These are phyloP conservation scores for Agastache rugosa DNA, from an alignment of 257 asterid genomes.

Conservation along the genomic window DNA sequence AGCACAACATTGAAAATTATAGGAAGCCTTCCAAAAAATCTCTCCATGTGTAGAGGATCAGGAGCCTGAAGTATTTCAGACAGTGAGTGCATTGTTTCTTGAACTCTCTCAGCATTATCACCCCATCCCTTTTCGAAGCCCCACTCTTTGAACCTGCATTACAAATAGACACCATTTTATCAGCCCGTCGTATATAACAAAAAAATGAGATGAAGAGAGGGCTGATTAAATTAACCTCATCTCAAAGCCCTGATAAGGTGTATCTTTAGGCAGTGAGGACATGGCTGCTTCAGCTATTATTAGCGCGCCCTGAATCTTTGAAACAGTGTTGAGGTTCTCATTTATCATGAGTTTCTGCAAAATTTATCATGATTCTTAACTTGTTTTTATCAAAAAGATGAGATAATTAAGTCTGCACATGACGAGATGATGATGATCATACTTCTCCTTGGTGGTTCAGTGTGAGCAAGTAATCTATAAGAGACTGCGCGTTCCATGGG, in stretches of 20 bases:
- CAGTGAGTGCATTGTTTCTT: constrained; percentile 72
- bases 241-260: constrained; percentile 78
- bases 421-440: constrained; percentile 36
- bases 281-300: constrained; percentile 77
- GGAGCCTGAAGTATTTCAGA: constrained; percentile 90
- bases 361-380: not conserved
- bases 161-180: not conserved
- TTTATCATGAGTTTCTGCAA: constrained; percentile 86
- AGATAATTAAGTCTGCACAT: not conserved
- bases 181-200: not conserved
- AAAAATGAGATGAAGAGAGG: constrained; percentile 14
- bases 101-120: constrained; percentile 76
- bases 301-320: constrained; percentile 77
- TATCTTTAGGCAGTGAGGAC: constrained; percentile 61
- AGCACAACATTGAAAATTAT: constrained; percentile 74
- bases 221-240: constrained; percentile 57
- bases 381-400: not conserved
- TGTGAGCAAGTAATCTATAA: constrained; percentile 76
- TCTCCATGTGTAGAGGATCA: constrained; percentile 65
- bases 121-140: constrained; percentile 98
- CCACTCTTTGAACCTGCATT: constrained; percentile 80
- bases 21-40: constrained; percentile 79
- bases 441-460: constrained; percentile 83
- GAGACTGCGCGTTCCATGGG: constrained; percentile 59
- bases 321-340: constrained; percentile 67